These are phyloP conservation scores for Dillenia suffruticosa DNA, from an alignment of 164 flowering plant genomes.

Conservation along the genomic window DNA sequence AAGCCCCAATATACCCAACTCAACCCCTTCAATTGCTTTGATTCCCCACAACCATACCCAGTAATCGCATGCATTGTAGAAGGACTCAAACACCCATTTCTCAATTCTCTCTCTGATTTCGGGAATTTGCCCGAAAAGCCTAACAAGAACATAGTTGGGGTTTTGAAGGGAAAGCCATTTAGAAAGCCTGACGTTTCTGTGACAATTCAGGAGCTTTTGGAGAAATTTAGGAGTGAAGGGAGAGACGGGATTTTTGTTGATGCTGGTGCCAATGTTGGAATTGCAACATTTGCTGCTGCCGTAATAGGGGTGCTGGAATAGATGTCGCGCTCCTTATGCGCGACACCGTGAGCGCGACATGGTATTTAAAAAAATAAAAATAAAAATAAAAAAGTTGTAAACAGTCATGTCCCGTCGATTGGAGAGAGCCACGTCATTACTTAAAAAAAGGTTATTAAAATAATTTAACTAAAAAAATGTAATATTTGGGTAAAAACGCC, in stretches of 20 bases:
- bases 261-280: slow-evolving; percentile 97
- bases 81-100: slow-evolving; percentile 69
- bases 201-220: slow-evolving; percentile 58
- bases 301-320: no score
- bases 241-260: slow-evolving; percentile 65
- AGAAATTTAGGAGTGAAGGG: slow-evolving; percentile 33
- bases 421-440: no score
- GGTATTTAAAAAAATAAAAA: no score
- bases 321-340: no score
- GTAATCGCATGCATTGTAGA: slow-evolving; percentile 86
- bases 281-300: slow-evolving; percentile 94
- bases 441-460: no score
- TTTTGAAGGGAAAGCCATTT: slow-evolving; percentile 76
- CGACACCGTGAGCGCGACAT: no score
- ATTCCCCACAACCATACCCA: slow-evolving; percentile 72
- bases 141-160: slow-evolving; percentile 76
- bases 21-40: slow-evolving; percentile 78
- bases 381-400: no score
- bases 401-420: no score
- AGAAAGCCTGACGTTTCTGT: slow-evolving; percentile 74
- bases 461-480: no score
- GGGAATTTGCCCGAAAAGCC: slow-evolving; percentile 87
- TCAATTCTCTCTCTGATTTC: slow-evolving; percentile 81
- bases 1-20: slow-evolving; percentile 17
- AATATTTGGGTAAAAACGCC: no score